These are phyloP conservation scores for Saksenaea oblongispora DNA, from an alignment of 371 early-diverging fungal species.

Conservation along the genomic window DNA sequence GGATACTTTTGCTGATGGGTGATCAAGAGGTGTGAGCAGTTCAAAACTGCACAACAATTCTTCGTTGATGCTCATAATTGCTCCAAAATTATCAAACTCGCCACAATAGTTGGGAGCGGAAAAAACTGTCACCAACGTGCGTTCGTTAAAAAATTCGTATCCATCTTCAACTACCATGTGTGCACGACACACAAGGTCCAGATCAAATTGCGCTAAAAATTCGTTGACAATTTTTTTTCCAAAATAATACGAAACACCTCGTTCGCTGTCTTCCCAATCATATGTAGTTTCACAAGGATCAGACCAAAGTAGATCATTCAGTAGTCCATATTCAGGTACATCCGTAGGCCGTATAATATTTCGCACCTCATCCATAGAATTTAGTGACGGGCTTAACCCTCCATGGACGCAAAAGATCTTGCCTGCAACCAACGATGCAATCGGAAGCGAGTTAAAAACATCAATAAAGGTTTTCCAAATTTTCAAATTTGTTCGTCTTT, in stretches of 20 bases:
- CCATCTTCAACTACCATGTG: slow-evolving; percentile 99
- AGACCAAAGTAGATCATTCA: slow-evolving; percentile 91
- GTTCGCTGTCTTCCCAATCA: slow-evolving; percentile 98
- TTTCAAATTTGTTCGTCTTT: slow-evolving; percentile 91
- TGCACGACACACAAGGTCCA: slow-evolving; percentile 93
- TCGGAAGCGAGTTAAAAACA: slow-evolving; percentile 97
- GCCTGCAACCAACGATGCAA: slow-evolving; percentile 95
- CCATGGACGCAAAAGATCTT: slow-evolving; percentile 99
- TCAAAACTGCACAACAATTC: slow-evolving; percentile 92
- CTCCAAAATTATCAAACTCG: slow-evolving; percentile 97
- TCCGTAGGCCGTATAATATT: slow-evolving; percentile 92
- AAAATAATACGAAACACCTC: slow-evolving; percentile 97
- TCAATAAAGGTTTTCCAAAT: slow-evolving; percentile 98
- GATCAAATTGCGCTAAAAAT: slow-evolving; percentile 72
- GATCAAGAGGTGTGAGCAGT: slow-evolving; percentile 45
- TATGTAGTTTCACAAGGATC: slow-evolving; percentile 76
- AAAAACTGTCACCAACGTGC: slow-evolving; percentile 96
- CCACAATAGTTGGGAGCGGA: slow-evolving; percentile 99
- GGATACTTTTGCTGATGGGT: slow-evolving; percentile 24
- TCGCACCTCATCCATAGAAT: slow-evolving; percentile 93
- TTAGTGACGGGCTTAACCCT: slow-evolving; percentile 87
- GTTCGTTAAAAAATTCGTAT: slow-evolving; percentile 98
- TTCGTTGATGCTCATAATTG: slow-evolving; percentile 96
- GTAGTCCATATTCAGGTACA: slow-evolving; percentile 92
- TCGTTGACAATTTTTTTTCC: slow-evolving; percentile 87